Conservation (phyloP, 768 basidiomycete genomes). For the Sistotremastrum suecicum region DNA sequence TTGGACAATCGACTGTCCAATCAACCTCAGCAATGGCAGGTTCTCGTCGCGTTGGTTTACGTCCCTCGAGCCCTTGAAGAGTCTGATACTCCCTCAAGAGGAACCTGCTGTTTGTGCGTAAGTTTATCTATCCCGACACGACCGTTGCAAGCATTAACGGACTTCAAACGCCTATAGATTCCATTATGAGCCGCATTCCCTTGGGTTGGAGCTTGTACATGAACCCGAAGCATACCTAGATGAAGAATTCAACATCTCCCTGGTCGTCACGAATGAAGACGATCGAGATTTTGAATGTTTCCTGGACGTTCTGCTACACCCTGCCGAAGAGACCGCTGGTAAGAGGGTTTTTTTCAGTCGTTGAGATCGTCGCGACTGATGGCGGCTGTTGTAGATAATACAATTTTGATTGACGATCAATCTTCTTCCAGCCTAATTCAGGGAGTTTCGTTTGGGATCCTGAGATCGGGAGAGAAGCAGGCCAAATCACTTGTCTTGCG, state of each 20-base stretch:
- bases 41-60: too few species aligned
- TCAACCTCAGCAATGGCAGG: conserved; percentile 23
- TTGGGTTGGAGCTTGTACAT: conserved; percentile 27
- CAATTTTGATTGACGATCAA: conserved; percentile 45
- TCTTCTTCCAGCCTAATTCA: conserved; percentile 63
- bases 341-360: conserved; percentile 10
- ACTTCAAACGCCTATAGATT: too few species aligned
- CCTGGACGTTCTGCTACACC: conserved; percentile 69
- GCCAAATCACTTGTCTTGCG: conserved; percentile 51
- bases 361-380: background rate
- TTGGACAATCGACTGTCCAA: conserved; percentile 57
- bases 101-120: too few species aligned
- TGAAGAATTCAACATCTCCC: conserved; percentile 61
- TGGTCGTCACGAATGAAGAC: conserved; percentile 63
- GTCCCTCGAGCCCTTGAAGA: too few species aligned
- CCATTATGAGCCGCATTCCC: too few species aligned
- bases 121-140: too few species aligned
- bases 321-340: conserved; percentile 67
- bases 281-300: conserved; percentile 50
- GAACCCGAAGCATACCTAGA: conserved; percentile 61
- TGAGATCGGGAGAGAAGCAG: conserved; percentile 42
- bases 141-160: too few species aligned
- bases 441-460: conserved; percentile 48
- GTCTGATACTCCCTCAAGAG: too few species aligned
- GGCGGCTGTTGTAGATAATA: conserved; percentile 32